Evolutionary conservation across 371 early-diverging fungal genomes (phyloP).

Genomic region (Rhizopus arrhizus): DNA sequence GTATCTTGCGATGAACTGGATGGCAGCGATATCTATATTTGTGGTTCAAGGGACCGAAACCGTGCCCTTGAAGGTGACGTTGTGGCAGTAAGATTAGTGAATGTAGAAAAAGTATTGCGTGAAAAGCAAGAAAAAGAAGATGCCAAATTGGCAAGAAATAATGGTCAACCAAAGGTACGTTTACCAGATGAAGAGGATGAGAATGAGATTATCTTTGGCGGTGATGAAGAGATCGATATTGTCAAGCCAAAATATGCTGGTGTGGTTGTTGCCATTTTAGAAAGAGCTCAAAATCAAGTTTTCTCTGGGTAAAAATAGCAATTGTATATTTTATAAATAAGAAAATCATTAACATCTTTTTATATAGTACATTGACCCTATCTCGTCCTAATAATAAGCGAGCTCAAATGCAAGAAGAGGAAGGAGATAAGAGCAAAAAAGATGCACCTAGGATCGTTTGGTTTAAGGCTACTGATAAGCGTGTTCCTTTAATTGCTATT

Average conservation of each 20-base stretch:
- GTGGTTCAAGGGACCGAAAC: conserved; percentile 78
- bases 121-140: conserved; percentile 63
- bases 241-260: conserved; percentile 68
- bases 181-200: conserved; percentile 56
- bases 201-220: conserved; percentile 55
- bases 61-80: conserved; percentile 88
- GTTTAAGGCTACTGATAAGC: conserved; percentile 86
- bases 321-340: not conserved
- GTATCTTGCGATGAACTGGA: conserved; percentile 71
- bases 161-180: conserved; percentile 42
- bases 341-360: not conserved
- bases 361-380: conserved; percentile 52
- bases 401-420: conserved; percentile 49
- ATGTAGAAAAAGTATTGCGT: conserved; percentile 62
- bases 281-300: conserved; percentile 63
- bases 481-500: conserved; percentile 79
- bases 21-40: conserved; percentile 74
- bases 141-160: conserved; percentile 53
- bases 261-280: conserved; percentile 68
- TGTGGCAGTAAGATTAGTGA: conserved; percentile 80
- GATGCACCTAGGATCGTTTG: conserved; percentile 66
- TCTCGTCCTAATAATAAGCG: conserved; percentile 64
- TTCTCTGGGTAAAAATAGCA: conserved; percentile 52
- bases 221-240: conserved; percentile 57
- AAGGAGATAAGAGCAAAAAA: conserved; percentile 42